Base-by-base conservation (phyloP, 2,329 filamentous ascomycete species). In the Hawksworthiomyces lignivorus region DNA sequence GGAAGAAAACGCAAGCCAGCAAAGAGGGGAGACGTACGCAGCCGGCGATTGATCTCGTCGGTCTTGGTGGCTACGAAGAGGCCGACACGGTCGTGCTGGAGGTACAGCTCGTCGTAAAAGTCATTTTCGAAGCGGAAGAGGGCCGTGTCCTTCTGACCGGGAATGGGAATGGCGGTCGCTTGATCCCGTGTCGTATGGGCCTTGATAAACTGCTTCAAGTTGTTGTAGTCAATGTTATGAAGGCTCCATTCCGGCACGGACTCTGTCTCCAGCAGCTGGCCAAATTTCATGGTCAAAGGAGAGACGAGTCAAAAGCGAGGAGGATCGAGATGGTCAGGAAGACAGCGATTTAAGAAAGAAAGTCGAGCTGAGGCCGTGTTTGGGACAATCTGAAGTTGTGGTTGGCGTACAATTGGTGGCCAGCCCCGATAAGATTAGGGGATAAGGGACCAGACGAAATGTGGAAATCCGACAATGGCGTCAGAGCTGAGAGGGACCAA, bases 151-250 rank as follows among this genome's bases (percentile, higher is more conserved):
- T 70, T 70, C 41, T 83, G 77, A 14, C 84, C 84, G 2, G 86
- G 86, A 41, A 92, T 89, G 17, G 80, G 72, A 43, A 88, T 77
- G 34, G 83, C 82, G 21, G 69, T 69, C 36, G 80, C 82, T 53
- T 84, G 77, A 60, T 82, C 77, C 33, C 73, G 75, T 11, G 80
- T 82, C 2, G 87, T 94, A 57, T 87, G 77, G 46, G 75, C 75
- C 61, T 90, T 92, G 68, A 94, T 90, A 55, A 86, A 73, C 59
- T 85, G 75, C 63, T 94, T 94, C 49, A 94, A 74, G 36, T 84
- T 84, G 60, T 90, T 87, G 69, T 94, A 94, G 61, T 92, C 87
- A 62, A 94, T 79, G 62, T 94, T 92, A 60, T 89, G 82, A 50
- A 86, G 72, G 55, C 76, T 84, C 85, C 85, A 92, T 75, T 84